Evolutionary conservation across 202 grass and related monocot species (phyloP), one percentile per base, ranked within the genome.

Genomic region (Elaeis oleifera): DNA sequence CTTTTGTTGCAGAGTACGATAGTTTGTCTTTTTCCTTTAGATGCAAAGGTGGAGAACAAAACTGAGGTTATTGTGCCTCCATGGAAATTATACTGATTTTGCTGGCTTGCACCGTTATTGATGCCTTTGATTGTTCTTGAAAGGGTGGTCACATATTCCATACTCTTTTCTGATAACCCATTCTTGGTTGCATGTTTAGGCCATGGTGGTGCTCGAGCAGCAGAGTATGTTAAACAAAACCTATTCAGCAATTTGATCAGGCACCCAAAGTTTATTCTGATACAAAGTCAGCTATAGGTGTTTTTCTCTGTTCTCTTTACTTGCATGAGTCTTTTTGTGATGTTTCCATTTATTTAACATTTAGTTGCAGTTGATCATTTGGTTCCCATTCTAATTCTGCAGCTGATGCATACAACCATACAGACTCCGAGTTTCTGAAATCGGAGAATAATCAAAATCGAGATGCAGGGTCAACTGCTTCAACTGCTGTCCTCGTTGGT

Each of bases 151-250:
- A 44, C 9, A 44, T 44, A 44, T 44, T 31, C 36, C 36, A 44
- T 44, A 44, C 36, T 44, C 0, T 44, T 13, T 44, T 6, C 6
- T 44, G 36, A 13, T 44, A 44, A 44, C 36, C 8, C 36, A 3
- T 44, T 44, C 28, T 44, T 44, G 36, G 36, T 44, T 49, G 60
- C 18, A 63, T 49, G 49, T 49, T 9, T 20, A 63, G 60, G 60
- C 22, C 60, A 63, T 50, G 60, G 60, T 49, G 60, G 60, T 50
- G 60, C 60, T 23, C 36, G 60, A 50, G 60, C 60, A 63, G 60
- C 60, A 23, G 60, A 63, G 18, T 63, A 63, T 21, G 60, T 63
- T 13, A 63, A 63, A 22, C 17, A 63, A 23, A 32, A 63, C 19
- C 39, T 63, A 9, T 63, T 63, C 31, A 63, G 60, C 32, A 63